Evolutionary conservation across 768 basidiomycete genomes (phyloP), one percentile per base, ranked within the genome.

Genomic region (Rubroboletus satanas): DNA sequence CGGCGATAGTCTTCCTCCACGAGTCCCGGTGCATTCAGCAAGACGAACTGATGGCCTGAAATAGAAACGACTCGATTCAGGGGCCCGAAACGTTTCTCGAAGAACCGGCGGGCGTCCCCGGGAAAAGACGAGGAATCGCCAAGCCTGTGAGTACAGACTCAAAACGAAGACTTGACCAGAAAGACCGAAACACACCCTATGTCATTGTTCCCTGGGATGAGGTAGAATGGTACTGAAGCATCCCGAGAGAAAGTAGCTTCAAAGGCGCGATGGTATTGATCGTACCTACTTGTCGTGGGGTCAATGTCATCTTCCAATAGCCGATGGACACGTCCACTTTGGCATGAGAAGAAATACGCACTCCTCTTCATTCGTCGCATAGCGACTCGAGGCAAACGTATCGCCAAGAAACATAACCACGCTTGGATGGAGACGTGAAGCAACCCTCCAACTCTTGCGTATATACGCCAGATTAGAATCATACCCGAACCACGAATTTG

Each of bases 161-260:
- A 35, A 35, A n/a, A 38, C 3, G 17, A 32, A 7, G 45, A 28
- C 29, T 32, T 35, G 12, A 49, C 17, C 8, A 33, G 38, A 44
- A 47, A 23, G 29, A 49, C 45, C 1, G 23, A 45, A 43, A 71
- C 80, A 23, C 45, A 85, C 79, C 84, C 84, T 43, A 93, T 78
- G 61, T 93, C 91, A 59, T 85, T 86, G 60, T 93, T 93, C n/a
- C 91, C 91, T 7, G 88, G 84, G 39, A 90, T 75, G 62, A 81
- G 83, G 71, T 83, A 79, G 49, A 77, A 74, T 0, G 74, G 64
- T 15, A 74, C 67, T 4, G 71, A 70, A 14, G 72, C 52, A 18
- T 78, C 67, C 1, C 74, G 61, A 17, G 74, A 66, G 63, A 90
- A 90, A 31, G 84, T 83, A 5, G 74, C 71, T 61, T 82, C 78